Base-by-base conservation (phyloP, 2,329 filamentous ascomycete species). In the Corniculantispora saksenae region DNA sequence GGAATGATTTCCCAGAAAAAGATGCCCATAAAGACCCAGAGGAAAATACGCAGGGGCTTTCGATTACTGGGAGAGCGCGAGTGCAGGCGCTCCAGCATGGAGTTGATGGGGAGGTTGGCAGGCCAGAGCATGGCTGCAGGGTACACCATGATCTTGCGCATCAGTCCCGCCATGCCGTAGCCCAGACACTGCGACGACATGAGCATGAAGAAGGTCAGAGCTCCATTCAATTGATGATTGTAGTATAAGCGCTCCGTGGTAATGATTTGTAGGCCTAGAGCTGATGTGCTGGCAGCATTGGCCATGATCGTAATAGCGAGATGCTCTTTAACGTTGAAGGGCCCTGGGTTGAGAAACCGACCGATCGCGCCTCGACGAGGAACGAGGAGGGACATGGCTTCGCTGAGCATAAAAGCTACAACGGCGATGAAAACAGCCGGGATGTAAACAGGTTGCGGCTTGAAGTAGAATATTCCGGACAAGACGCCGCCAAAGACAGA, bases 1-100 rank as follows among this genome's bases (percentile, higher is more conserved):
- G 83, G 82, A 50, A 85, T 71, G 27, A 82, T 74, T 60, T 84
- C 82, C 77, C 82, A 85, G 38, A 79, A 67, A 55, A 82, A 79
- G 47, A 82, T 74, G 53, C 70, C 72, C 0, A 70, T 65, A 67
- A 79, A 79, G 53, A 79, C 70, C 40, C 74, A 69, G 71, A 77
- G 78, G 65, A 82, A 84, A 15, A 79, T 70, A 25, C 74, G 73
- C 47, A 83, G 70, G 1, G 76, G 75, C 63, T 77, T 75, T 55
- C 75, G 78, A 1, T 77, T 79, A 38, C 77, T 75, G 0, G 67
- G 75, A 10, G 63, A 64, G 43, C 70, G 66, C 43, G 69, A 69
- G 23, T 76, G 74, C 12, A 76, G 55, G 2, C 69, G 75, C 63
- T 76, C 72, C 57, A 75, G 63, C 13, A 76, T 59, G 21, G 73